These are phyloP conservation scores for Capsicum chinense DNA, from an alignment of 257 asterid species.

Conservation along the genomic window DNA sequence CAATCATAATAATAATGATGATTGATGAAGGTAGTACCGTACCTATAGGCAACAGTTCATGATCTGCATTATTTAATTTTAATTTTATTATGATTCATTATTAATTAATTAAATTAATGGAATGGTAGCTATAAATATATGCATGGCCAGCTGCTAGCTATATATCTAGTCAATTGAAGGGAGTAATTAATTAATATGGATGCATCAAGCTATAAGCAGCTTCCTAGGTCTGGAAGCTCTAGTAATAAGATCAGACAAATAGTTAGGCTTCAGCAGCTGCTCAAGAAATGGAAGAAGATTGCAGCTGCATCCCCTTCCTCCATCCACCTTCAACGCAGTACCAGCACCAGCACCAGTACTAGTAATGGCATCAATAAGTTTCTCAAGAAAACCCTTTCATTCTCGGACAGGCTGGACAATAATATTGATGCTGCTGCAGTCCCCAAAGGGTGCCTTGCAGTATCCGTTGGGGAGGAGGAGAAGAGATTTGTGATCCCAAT, in stretches of 20 bases:
- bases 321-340: slow-evolving; percentile 25
- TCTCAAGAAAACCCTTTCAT: slow-evolving; percentile 81
- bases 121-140: neutral
- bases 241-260: slow-evolving; percentile 83
- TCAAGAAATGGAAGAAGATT: slow-evolving; percentile 82
- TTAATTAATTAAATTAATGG: too few species aligned
- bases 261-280: slow-evolving; percentile 83
- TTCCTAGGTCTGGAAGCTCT: neutral
- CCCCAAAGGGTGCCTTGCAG: slow-evolving; percentile 82
- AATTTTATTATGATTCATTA: neutral
- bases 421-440: slow-evolving; percentile 32
- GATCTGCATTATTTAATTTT: neutral
- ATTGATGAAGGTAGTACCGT: neutral
- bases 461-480: slow-evolving; percentile 73
- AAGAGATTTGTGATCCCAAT: slow-evolving; percentile 76
- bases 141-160: neutral
- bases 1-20: neutral
- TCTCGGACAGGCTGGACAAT: slow-evolving; percentile 49
- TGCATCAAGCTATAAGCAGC: slow-evolving; percentile 32
- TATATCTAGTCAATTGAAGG: neutral
- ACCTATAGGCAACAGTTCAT: slow-evolving; percentile 18
- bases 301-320: slow-evolving; percentile 44
- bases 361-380: slow-evolving; percentile 56
- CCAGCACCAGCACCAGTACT: neutral
- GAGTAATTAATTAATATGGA: slow-evolving; percentile 30